Evolutionary conservation across 2,329 filamentous ascomycete genomes (phyloP), one percentile per base, ranked within the genome.

Genomic region (Diaporthe eres): DNA sequence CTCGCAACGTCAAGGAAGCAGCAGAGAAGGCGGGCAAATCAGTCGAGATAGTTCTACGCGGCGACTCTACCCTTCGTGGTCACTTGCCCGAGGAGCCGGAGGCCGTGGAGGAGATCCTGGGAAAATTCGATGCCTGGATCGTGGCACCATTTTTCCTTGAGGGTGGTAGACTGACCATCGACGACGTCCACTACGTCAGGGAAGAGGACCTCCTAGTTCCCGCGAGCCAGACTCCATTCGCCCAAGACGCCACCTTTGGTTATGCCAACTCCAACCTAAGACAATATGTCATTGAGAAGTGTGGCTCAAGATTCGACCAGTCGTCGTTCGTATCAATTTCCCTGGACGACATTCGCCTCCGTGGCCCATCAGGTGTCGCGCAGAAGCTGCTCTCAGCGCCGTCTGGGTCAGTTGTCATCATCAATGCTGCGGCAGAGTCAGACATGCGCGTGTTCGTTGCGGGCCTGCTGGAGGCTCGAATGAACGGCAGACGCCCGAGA

Each of bases 101-200:
- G 70, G 88, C 87, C 0, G 87, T 86, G 0, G 86, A 90, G 74
- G 81, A 84, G 1, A 86, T 88, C 1, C 83, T 91, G 0, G 89
- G 89, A 0, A 80, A 83, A 1, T 85, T 0, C 17, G 88, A 90
- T 77, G 88, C 86, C 0, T 90, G 89, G 85, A 83, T 92, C 2
- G 82, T 92, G 0, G 89, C 89, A 0, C 90, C 90, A 0, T 91
- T 91, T 80, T 92, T 92, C 79, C 83, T 88, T 4, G 89, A 92
- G 77, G 90, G 90, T 8, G 90, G 90, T 0, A 80, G 90, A 3
- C 89, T 88, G 58, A 92, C 90, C 0, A 89, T 91, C 19, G 80
- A 87, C 39, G 87, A 92, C 79, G 85, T 91, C 1, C 90, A 92
- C 79, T 92, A 91, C 75, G 90, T 92, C 10, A 85, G 86, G 1